Evolutionary conservation across 2,329 filamentous ascomycete species (phyloP), one percentile per base, ranked within the genome.

Genomic region (Phaeosphaeriaceae sp.): DNA sequence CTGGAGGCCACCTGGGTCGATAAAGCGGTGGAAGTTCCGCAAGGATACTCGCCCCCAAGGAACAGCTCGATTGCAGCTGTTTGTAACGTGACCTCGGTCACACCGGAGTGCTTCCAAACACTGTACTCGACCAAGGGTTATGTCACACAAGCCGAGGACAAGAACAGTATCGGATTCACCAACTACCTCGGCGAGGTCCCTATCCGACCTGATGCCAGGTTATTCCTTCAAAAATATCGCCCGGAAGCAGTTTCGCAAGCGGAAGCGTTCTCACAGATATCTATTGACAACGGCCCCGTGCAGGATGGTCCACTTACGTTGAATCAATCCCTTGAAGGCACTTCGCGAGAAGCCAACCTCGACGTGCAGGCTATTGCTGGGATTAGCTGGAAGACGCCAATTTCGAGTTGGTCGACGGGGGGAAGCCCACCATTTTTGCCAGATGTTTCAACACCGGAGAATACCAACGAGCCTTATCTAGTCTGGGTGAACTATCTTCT

Each of bases 381-480:
- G 13, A 78, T 89, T 58, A 83, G 82, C 63, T 83, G 82, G 60
- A 83, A 84, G 1, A 82, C 85, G 2, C 82, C 84, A 10, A 81
- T 88, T 49, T 81, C 78, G 9, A 85, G 85, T 56, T 91, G 86
- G 74, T 86, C 83, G 51, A 88, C 86, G 1, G 88, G 82, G 22
- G 89, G 88, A 19, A 78, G 75, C 22, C 86, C 82, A 48, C 84
- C 83, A 1, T 85, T 84, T 68, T 76, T 80, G 11, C 81, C 86
- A 0, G 81, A 86, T 43, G 65, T 80, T 13, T 80, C 64, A 69
- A 78, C 77, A 51, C 72, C 81, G 21, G 78, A 63, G 23, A 83
- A 88, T 72, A 83, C 81, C 64, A 92, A 91, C 73, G 90, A 92
- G 78, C 89, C 89, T 0, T 91, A 91, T 74, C 79, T 91, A 1